Conservation (phyloP, 163 green algal genomes). For the Scenedesmus sp. region DNA sequence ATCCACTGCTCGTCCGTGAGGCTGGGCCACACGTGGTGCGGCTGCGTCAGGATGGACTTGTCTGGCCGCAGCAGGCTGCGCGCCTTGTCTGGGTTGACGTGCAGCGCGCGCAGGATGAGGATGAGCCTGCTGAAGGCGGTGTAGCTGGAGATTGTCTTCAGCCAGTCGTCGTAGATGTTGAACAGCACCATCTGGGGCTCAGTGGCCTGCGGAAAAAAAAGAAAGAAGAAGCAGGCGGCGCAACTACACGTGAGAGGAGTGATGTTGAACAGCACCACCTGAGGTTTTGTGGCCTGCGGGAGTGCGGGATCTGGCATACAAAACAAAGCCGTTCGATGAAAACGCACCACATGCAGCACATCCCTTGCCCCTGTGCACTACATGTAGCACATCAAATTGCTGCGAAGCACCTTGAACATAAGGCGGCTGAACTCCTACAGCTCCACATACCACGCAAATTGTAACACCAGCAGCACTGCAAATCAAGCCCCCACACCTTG, state of each 20-base stretch:
- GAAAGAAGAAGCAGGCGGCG: background rate
- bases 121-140: constrained; percentile 94
- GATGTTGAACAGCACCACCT: constrained; percentile 91
- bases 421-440: too few relatives aligned
- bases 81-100: constrained; percentile 98
- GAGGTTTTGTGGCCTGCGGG: constrained; percentile 72
- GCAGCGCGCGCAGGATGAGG: constrained; percentile 97
- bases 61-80: constrained; percentile 97
- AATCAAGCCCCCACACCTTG: too few relatives aligned
- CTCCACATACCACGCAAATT: too few relatives aligned
- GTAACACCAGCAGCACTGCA: too few relatives aligned
- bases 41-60: constrained; percentile 95
- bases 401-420: too few relatives aligned
- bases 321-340: too few relatives aligned
- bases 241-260: too few relatives aligned
- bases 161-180: constrained; percentile 99
- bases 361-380: too few relatives aligned
- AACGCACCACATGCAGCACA: too few relatives aligned
- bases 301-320: too few relatives aligned
- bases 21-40: constrained; percentile 98
- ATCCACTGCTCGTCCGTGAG: constrained; percentile 97
- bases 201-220: background rate
- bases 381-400: too few relatives aligned
- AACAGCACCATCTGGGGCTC: constrained; percentile 92
- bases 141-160: constrained; percentile 96